A percentile compares a stretch with the other conserved stretches of the same genome.
These are phyloP conservation scores for Gnaphalium uliginosum DNA, from an alignment of 129 eudicot species.

Conservation along the genomic window DNA sequence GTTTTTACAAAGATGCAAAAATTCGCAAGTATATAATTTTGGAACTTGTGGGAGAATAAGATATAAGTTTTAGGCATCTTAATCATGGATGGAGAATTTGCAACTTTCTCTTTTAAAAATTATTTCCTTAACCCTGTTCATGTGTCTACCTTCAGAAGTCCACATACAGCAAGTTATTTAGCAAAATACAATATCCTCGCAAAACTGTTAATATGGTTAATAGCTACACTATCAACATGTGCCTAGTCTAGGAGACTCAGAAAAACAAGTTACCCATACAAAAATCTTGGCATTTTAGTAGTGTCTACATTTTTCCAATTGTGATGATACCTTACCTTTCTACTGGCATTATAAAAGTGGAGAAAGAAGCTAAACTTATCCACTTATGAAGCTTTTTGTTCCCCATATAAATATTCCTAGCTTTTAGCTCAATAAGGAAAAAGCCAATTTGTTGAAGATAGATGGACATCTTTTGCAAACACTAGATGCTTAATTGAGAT, in stretches of 20 bases:
- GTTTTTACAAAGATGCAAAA: slow-evolving; percentile 14
- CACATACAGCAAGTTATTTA: not conserved
- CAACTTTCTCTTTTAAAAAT: slow-evolving; percentile 7
- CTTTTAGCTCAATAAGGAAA: slow-evolving; percentile 15
- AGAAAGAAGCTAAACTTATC: slow-evolving; percentile 30
- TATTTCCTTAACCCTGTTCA: slow-evolving; percentile 7
- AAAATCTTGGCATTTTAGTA: not conserved
- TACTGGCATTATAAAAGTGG: slow-evolving; percentile 24
- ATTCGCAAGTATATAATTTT: slow-evolving; percentile 14
- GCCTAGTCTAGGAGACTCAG: no score
- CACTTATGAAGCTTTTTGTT: slow-evolving; percentile 20
- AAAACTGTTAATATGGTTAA: no score
- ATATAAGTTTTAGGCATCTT: slow-evolving; percentile 26
- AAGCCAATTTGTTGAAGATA: slow-evolving; percentile 13
- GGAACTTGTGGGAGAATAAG: slow-evolving; percentile 24
- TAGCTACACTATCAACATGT: no score
- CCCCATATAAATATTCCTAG: slow-evolving; percentile 27
- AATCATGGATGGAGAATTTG: slow-evolving; percentile 15
- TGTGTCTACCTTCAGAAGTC: not conserved
- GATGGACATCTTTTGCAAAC: slow-evolving; percentile 14
- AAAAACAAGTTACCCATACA: no score
- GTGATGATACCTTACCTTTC: slow-evolving; percentile 13
- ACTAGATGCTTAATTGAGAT: slow-evolving; percentile 11
- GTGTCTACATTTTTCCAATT: not conserved
- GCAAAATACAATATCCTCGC: not conserved